Percentiles rank a stretch among this genome's conserved stretches.
These are phyloP conservation scores for Acanthamoeba lenticulata DNA, from an alignment of 208 protist genomes.

Conservation along the genomic window DNA sequence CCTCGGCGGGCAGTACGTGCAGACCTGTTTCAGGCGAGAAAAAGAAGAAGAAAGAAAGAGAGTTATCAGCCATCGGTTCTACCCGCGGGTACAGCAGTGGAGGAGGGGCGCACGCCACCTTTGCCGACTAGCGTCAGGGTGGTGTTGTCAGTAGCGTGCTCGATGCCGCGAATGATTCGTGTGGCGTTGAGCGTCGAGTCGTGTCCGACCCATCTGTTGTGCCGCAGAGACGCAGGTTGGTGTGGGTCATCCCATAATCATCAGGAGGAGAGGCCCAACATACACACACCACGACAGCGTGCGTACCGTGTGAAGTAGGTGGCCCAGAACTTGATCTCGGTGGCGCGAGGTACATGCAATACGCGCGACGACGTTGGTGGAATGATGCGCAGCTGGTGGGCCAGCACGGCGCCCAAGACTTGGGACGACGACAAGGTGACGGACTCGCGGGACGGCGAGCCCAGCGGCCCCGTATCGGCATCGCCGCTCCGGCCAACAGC, in stretches of 20 bases:
- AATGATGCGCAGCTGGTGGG: not conserved
- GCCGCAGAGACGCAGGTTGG: not conserved
- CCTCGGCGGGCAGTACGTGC: not conserved
- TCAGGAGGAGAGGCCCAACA: too few relatives aligned
- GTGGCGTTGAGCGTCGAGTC: not conserved
- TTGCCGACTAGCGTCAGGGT: not conserved
- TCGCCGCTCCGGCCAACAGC: too few relatives aligned
- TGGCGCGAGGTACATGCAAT: not conserved
- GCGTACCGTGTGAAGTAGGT: constrained; percentile 4
- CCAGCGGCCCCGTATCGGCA: too few relatives aligned
- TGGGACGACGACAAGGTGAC: too few relatives aligned
- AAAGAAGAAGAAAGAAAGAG: not conserved
- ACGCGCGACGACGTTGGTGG: not conserved
- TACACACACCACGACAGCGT: too few relatives aligned
- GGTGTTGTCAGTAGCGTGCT: not conserved
- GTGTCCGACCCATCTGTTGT: not conserved
- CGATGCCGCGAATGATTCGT: not conserved
- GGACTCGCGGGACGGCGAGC: too few relatives aligned
- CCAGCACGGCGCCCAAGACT: too few relatives aligned
- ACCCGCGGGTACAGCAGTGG: not conserved
- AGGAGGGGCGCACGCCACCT: too few relatives aligned
- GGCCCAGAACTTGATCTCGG: constrained; percentile 47
- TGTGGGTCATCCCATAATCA: too few relatives aligned
- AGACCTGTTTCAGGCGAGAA: not conserved
- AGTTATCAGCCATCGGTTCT: not conserved